Percentiles rank a stretch among this genome's conserved stretches.
Evolutionary conservation across 768 basidiomycete species (phyloP).

Genomic region (Amyloporia xantha): DNA sequence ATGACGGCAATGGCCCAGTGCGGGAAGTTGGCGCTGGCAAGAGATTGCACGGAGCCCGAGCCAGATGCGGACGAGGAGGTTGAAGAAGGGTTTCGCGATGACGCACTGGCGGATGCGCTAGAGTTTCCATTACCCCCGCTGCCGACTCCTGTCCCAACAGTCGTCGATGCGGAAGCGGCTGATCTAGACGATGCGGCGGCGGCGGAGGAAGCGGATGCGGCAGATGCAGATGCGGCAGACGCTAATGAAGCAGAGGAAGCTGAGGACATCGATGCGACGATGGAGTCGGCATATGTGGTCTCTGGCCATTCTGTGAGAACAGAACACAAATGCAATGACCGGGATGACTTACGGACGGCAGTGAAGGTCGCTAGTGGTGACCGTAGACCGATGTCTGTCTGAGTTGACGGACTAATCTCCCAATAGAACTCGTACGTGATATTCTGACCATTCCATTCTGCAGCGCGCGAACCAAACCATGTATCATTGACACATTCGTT

Average conservation of each 20-base stretch:
- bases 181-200: constrained; percentile 24
- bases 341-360: constrained; percentile 66
- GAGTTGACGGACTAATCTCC: constrained; percentile 59
- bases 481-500: constrained; percentile 58
- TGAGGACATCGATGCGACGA: constrained; percentile 42
- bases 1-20: constrained; percentile 92
- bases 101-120: not conserved
- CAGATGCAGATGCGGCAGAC: constrained; percentile 35
- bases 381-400: constrained; percentile 50
- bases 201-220: constrained; percentile 31
- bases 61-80: constrained; percentile 12
- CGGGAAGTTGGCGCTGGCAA: constrained; percentile 47
- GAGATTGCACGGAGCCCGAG: constrained; percentile 38
- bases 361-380: constrained; percentile 66
- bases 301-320: constrained; percentile 33
- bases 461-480: constrained; percentile 62
- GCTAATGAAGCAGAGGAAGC: constrained; percentile 33
- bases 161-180: constrained; percentile 22
- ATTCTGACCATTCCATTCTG: constrained; percentile 39
- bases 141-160: constrained; percentile 7
- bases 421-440: constrained; percentile 70
- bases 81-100: constrained; percentile 13
- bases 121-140: constrained; percentile 5
- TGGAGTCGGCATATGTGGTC: constrained; percentile 69
- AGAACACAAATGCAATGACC: not conserved